phyloP scores from a whole-genome alignment of 139 green algal species.

The Chlamydomonas sp. region DNA sequence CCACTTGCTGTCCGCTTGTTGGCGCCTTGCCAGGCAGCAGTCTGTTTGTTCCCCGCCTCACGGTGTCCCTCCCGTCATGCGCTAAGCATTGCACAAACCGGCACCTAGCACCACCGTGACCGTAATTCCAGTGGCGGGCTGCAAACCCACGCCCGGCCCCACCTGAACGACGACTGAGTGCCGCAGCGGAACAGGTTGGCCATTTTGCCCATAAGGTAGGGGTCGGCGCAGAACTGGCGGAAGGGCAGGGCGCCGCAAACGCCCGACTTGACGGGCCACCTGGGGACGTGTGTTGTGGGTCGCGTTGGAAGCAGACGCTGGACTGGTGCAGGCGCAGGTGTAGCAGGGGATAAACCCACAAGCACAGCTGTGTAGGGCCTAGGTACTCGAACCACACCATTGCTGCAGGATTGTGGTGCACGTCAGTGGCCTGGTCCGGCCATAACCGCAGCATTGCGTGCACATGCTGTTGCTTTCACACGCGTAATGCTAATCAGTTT shows the following conservation, averaged over 20 bases:
- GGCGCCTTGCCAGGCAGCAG: no score
- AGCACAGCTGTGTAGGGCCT: background rate
- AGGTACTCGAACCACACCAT: no score
- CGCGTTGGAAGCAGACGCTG: background rate
- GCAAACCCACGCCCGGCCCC: background rate
- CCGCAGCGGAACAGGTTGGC: slow-evolving; percentile 35
- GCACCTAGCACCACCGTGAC: no score
- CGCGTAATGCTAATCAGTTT: background rate
- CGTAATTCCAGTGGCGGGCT: background rate
- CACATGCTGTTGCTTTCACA: no score
- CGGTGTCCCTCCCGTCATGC: no score
- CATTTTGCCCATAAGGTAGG: slow-evolving; percentile 40
- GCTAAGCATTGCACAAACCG: no score
- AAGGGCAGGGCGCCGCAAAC: slow-evolving; percentile 12
- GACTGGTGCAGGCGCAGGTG: no score
- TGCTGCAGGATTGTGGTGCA: no score
- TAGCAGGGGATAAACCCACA: background rate
- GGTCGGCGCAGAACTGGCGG: slow-evolving; percentile 33
- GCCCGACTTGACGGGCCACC: slow-evolving; percentile 29
- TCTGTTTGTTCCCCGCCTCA: no score
- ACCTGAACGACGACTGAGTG: background rate
- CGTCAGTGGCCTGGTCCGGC: no score
- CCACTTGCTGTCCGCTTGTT: no score
- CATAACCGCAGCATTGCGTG: no score
- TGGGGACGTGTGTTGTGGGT: background rate